Percentiles rank a stretch among this genome's conserved stretches.
phyloP scores from a whole-genome alignment of 169 alveolate genomes.

The Eimeria maxima region DNA sequence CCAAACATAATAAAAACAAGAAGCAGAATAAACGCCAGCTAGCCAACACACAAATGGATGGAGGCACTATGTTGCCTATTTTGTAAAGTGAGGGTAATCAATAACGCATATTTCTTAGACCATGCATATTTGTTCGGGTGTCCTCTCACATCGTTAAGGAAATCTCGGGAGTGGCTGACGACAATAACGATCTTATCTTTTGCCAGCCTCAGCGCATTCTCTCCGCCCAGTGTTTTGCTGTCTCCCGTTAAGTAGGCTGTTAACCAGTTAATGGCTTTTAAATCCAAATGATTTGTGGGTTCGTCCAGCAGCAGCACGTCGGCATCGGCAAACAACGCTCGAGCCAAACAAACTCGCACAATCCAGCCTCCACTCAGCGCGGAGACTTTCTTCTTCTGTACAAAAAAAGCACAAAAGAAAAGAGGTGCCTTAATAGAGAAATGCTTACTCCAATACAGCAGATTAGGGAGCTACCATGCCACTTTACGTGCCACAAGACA shows the following conservation, averaged over 20 bases:
- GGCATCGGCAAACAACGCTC: conserved; percentile 96
- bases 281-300: conserved; percentile 98
- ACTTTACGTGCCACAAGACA: too few relatives aligned
- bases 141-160: conserved; percentile 93
- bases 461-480: too few relatives aligned
- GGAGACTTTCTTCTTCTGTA: conserved; percentile 50
- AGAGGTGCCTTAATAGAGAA: too few relatives aligned
- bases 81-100: too few relatives aligned
- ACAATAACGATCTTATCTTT: conserved; percentile 96
- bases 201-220: conserved; percentile 72
- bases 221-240: not conserved
- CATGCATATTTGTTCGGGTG: too few relatives aligned
- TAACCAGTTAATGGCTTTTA: conserved; percentile 98
- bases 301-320: conserved; percentile 95
- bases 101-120: too few relatives aligned
- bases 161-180: conserved; percentile 98
- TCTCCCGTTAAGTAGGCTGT: conserved; percentile 93
- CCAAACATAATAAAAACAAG: too few relatives aligned
- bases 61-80: too few relatives aligned
- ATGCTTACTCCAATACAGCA: not conserved
- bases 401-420: too few relatives aligned
- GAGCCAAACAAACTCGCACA: conserved; percentile 88
- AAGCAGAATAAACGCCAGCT: too few relatives aligned
- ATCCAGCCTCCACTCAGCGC: conserved; percentile 84
- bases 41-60: too few relatives aligned